Percentiles rank a stretch among this genome's conserved stretches.
Conservation (phyloP, 495 filamentous ascomycete species). For the Penicillium psychrofluorescens region DNA sequence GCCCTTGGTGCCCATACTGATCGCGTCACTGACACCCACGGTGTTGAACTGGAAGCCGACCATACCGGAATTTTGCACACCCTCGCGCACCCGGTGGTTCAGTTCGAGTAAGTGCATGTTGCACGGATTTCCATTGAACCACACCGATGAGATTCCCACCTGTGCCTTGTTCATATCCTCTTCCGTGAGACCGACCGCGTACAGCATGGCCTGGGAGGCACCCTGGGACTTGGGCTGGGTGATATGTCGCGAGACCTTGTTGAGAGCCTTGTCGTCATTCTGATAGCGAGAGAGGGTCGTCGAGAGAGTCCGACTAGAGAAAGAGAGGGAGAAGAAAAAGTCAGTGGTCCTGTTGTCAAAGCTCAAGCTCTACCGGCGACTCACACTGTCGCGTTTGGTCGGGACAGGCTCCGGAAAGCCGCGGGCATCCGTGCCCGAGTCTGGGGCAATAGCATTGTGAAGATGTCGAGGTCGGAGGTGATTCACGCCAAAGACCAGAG, state of each 20-base stretch:
- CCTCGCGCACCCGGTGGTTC: slow-evolving; percentile 73
- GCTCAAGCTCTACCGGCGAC: neutral
- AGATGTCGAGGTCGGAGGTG: neutral
- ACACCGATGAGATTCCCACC: slow-evolving; percentile 89
- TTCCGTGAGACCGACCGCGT: slow-evolving; percentile 80
- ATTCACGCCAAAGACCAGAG: neutral
- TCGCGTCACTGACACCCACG: slow-evolving; percentile 74
- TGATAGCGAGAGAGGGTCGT: slow-evolving; percentile 38
- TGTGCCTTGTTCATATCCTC: slow-evolving; percentile 90
- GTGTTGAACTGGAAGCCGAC: slow-evolving; percentile 96
- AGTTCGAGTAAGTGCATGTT: slow-evolving; percentile 97
- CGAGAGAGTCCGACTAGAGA: slow-evolving; percentile 38
- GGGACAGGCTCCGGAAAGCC: slow-evolving; percentile 31
- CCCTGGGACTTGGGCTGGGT: slow-evolving; percentile 97
- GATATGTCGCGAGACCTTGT: slow-evolving; percentile 74
- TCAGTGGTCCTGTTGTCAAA: neutral
- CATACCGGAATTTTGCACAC: slow-evolving; percentile 72
- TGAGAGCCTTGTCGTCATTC: slow-evolving; percentile 45
- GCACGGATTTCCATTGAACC: slow-evolving; percentile 90
- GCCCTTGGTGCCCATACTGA: slow-evolving; percentile 54
- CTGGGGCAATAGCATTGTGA: slow-evolving; percentile 32
- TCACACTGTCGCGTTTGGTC: slow-evolving; percentile 16
- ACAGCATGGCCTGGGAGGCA: slow-evolving; percentile 97
- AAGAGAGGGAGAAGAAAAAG: slow-evolving; percentile 4
- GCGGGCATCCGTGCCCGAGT: slow-evolving; percentile 35